These are phyloP conservation scores for Verticillium zaregamsianum DNA, from an alignment of 2,329 filamentous ascomycete genomes.

Conservation along the genomic window DNA sequence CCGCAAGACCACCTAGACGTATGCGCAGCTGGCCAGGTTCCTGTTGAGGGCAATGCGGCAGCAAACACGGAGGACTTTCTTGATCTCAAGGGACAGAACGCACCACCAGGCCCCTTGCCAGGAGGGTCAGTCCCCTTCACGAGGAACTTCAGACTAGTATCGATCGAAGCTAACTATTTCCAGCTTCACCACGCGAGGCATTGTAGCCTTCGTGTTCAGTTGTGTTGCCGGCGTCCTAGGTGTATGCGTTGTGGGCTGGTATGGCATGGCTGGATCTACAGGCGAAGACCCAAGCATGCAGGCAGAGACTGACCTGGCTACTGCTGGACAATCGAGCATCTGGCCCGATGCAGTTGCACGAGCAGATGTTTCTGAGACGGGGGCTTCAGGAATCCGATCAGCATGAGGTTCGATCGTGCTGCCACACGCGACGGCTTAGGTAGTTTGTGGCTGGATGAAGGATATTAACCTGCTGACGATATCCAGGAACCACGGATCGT, in stretches of 20 bases:
- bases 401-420: neutral
- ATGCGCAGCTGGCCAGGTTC: constrained; percentile 49
- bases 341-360: neutral
- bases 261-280: constrained; percentile 42
- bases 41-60: constrained; percentile 67
- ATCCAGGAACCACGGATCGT: too few species aligned
- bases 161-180: neutral
- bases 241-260: constrained; percentile 63
- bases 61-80: constrained; percentile 62
- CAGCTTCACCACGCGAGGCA: constrained; percentile 65
- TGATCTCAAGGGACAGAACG: constrained; percentile 59
- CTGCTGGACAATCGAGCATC: neutral
- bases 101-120: constrained; percentile 51
- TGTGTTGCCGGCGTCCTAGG: constrained; percentile 65
- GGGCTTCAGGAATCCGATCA: neutral
- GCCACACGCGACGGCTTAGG: too few species aligned
- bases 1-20: constrained; percentile 54
- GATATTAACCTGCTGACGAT: too few species aligned
- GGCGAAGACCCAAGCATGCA: neutral
- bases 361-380: neutral
- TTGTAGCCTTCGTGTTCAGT: constrained; percentile 72
- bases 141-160: neutral
- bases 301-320: neutral
- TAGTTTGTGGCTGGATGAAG: too few species aligned
- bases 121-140: constrained; percentile 43